Base-by-base conservation (phyloP, 106 monocot genomes). In the Allium cepa region DNA sequence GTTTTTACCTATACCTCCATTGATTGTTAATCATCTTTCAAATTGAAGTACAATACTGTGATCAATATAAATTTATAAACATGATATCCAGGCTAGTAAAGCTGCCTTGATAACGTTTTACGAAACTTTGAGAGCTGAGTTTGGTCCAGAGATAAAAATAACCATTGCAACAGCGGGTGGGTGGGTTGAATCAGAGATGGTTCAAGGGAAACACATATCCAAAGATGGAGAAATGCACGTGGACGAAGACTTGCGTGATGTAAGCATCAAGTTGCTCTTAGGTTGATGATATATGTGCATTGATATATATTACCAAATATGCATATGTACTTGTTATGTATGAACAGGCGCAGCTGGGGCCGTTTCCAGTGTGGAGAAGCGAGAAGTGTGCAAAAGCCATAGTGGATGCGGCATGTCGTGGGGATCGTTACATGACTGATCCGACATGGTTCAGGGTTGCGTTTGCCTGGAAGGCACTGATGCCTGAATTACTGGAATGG, bases 101-200 rank as follows among this genome's bases (percentile, higher is more conserved):
- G 92, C 88, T 16, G 92, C 92, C 4, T 9, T 79, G 18, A 82
- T 85, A 17, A 80, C 76, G 46, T 88, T 92, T 82, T 92, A 80
- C 8, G 88, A 92, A 62, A 82, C 92, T 13, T 56, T 85, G 57
- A n/a, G 80, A 60, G 56, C 88, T 2, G 92, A 92, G 62, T 73
- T 92, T 3, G 83, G 88, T 1, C 57, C 63, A 16, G 79, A 85
- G 17, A 68, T 88, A 17, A 52, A 67, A 7, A 68, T 92, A 57
- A 92, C 88, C 0, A 81, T 92, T 52, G 52, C 84, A 15, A 76
- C 72, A 28, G 85, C 88, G 2, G 85, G 92, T 4, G 53, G 53
- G 13, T 92, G 61, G 46, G 71, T 85, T 0, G 88, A 79, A n/a
- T 92, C 85, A 0, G 88, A 92, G 76, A 68, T 88, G 26, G 85